These are phyloP conservation scores for Polytolypa hystricis DNA, from an alignment of 2,329 filamentous ascomycete species.

Conservation along the genomic window DNA sequence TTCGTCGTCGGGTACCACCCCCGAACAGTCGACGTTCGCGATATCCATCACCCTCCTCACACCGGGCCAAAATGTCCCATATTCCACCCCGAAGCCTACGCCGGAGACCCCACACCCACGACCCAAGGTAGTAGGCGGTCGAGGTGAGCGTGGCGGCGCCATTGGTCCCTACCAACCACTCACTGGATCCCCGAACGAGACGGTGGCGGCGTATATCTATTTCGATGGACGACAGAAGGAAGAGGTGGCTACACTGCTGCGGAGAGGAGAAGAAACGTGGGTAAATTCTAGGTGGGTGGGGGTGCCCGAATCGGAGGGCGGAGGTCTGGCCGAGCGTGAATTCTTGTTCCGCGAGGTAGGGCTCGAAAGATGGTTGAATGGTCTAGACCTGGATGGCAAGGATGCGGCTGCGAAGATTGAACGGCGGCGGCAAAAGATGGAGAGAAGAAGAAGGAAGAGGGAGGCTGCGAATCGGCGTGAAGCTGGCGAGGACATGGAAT, in stretches of 20 bases:
- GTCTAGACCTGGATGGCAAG: constrained; percentile 85
- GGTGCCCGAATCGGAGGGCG: constrained; percentile 79
- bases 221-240: constrained; percentile 93
- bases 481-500: constrained; percentile 32
- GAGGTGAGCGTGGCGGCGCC: constrained; percentile 44
- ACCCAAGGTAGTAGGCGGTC: constrained; percentile 66
- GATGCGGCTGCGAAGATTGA: constrained; percentile 75
- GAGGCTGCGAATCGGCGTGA: constrained; percentile 47
- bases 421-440: constrained; percentile 54
- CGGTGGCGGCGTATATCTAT: constrained; percentile 96
- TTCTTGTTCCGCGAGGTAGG: constrained; percentile 97
- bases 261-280: constrained; percentile 95
- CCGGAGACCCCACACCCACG: constrained; percentile 66
- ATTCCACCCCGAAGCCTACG: constrained; percentile 76
- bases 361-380: constrained; percentile 90
- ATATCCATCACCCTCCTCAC: constrained; percentile 96
- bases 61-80: constrained; percentile 76
- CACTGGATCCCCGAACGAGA: constrained; percentile 89
- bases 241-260: constrained; percentile 85
- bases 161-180: constrained; percentile 82
- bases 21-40: constrained; percentile 90
- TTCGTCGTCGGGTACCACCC: constrained; percentile 56
- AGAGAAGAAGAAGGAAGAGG: constrained; percentile 74
- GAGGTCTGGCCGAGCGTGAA: constrained; percentile 88
- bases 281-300: constrained; percentile 98